A percentile compares a stretch with the other conserved stretches of the same genome.
phyloP scores from a whole-genome alignment of 257 asterid genomes.

The Nicotiana noctiflora region DNA sequence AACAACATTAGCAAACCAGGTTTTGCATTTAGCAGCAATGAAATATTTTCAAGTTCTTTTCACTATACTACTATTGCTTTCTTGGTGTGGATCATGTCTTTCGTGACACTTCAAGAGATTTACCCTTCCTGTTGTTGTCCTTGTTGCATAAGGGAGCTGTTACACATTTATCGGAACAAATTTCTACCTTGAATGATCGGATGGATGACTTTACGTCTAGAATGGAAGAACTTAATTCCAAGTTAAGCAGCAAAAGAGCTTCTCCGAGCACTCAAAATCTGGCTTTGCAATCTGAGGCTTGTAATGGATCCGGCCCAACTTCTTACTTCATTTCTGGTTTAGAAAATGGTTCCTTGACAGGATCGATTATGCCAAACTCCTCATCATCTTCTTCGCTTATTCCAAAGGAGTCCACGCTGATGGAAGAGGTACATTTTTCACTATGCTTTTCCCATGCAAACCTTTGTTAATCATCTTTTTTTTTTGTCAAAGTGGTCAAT shows the following conservation, averaged over 20 bases:
- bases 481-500: neutral
- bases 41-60: neutral
- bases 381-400: conserved; percentile 65
- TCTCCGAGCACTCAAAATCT: conserved; percentile 51
- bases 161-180: conserved; percentile 78
- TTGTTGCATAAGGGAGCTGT: conserved; percentile 46
- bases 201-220: conserved; percentile 82
- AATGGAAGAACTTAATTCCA: conserved; percentile 70
- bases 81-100: neutral
- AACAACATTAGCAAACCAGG: conserved; percentile 46
- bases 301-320: conserved; percentile 80
- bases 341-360: conserved; percentile 79
- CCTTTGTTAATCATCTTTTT: neutral
- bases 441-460: neutral
- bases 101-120: neutral
- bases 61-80: neutral
- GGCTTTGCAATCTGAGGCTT: conserved; percentile 46
- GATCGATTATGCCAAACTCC: conserved; percentile 59
- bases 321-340: conserved; percentile 77
- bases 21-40: conserved; percentile 8
- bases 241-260: conserved; percentile 41
- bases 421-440: conserved; percentile 63
- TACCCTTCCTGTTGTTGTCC: neutral
- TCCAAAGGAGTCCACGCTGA: conserved; percentile 59
- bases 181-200: conserved; percentile 70